Evolutionary conservation across 2,329 filamentous ascomycete species (phyloP).

Genomic region (Ophiostoma quercus): DNA sequence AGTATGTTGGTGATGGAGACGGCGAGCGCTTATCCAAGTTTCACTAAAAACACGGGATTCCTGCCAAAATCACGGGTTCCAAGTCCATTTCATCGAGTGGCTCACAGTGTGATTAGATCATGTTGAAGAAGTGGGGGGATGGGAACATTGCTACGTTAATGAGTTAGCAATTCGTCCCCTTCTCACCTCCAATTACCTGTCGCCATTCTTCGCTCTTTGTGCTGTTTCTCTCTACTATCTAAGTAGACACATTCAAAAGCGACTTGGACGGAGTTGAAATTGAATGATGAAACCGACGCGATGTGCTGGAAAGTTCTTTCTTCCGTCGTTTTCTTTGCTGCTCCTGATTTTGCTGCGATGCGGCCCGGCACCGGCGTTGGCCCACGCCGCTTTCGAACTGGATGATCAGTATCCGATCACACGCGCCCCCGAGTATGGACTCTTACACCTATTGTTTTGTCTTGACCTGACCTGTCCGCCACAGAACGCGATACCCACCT

Average conservation of each 20-base stretch:
- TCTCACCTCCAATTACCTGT: background rate
- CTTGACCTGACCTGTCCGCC: slow-evolving; percentile 11
- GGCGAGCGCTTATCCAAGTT: no score
- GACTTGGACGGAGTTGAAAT: no score
- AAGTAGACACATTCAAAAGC: background rate
- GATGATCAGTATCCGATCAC: background rate
- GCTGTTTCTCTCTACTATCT: background rate
- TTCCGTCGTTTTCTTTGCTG: background rate
- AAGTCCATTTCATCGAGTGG: no score
- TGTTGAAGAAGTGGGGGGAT: no score
- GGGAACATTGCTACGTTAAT: no score
- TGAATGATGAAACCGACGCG: background rate
- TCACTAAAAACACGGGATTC: no score
- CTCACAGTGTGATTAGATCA: no score
- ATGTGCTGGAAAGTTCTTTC: background rate
- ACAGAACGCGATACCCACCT: slow-evolving; percentile 13
- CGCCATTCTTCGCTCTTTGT: background rate
- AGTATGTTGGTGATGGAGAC: no score
- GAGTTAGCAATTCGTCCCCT: background rate
- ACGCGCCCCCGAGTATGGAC: background rate
- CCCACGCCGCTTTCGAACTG: background rate
- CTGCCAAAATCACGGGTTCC: no score
- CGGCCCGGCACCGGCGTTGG: slow-evolving; percentile 12
- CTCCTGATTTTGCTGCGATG: slow-evolving; percentile 15
- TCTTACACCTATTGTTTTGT: background rate